Evolutionary conservation across 441 rosid genomes (phyloP), one percentile per base, ranked within the genome.

Genomic region (Pelargonium fulgidum): DNA sequence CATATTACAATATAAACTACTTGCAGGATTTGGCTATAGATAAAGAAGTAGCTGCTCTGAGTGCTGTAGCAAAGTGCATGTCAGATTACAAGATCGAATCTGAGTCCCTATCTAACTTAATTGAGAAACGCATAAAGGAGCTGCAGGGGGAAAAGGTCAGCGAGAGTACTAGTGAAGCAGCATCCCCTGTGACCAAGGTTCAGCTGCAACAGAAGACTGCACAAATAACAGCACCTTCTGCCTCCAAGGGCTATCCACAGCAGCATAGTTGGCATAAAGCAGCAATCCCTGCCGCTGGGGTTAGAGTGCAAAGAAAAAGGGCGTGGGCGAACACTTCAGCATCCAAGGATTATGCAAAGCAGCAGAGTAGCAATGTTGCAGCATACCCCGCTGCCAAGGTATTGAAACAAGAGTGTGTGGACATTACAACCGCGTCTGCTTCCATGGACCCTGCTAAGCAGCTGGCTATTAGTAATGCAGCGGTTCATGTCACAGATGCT

Each of bases 71-170:
- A 13, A 78, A 77, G 67, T 69, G 84, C 73, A 42, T 76, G 19
- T 72, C 68, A 64, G 82, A 79, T 42, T 81, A 67, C 74, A 71
- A 80, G 69, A 74, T 84, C 39, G 85, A 82, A 36, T 66, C 71
- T n/a, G 47, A 48, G 65, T 39, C 70, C 29, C 48, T 73, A 4
- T 68, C 72, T 4, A 74, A 74, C 56, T 33, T 69, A 2, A 68
- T 81, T 26, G 39, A n/a, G 10, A n/a, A 26, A 44, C 66, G 62
- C 63, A 80, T 84, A 70, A 63, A 58, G 67, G 63, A 68, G 6
- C 70, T 81, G 52, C 79, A 71, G 62, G 70, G 6, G 71, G 65
- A 9, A 50, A 81, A 44, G 70, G 59, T 9, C 19, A 61, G 20
- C 71, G n/a, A 2, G 66, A 52, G 12, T 41, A 20, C 5, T 48